These are phyloP conservation scores for Pseudogymnoascus sp. DNA, from an alignment of 2,329 filamentous ascomycete species.

Conservation along the genomic window DNA sequence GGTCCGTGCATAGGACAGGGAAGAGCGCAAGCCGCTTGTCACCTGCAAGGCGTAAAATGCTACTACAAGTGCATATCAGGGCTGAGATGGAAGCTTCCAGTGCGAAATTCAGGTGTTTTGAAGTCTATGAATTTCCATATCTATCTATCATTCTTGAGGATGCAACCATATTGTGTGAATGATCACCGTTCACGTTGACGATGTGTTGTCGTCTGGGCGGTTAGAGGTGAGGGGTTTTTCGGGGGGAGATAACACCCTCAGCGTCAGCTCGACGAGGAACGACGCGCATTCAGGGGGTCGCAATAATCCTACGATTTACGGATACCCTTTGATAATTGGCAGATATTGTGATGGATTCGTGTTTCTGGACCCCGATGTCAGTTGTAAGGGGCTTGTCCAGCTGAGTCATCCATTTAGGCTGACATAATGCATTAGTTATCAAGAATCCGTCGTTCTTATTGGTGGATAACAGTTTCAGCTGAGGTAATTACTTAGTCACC, in stretches of 20 bases:
- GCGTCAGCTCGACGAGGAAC: background rate
- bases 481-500: constrained; percentile 6
- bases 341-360: background rate
- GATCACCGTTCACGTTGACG: background rate
- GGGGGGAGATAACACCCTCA: background rate
- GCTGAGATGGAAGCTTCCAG: constrained; percentile 6
- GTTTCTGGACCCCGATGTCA: background rate
- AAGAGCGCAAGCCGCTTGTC: constrained; percentile 3
- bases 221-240: background rate
- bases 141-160: background rate
- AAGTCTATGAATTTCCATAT: background rate
- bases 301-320: background rate
- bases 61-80: background rate
- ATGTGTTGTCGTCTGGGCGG: constrained; percentile 3
- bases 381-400: background rate
- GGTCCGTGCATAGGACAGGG: constrained; percentile 1
- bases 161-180: constrained; percentile 1
- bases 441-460: background rate
- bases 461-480: background rate
- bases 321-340: background rate
- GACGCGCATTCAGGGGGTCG: background rate
- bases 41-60: constrained; percentile 4
- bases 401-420: constrained; percentile 6
- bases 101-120: background rate
- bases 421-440: constrained; percentile 1